Percentiles rank a stretch among this genome's conserved stretches.
Conservation (phyloP, 148 eudicot species). For the Fagopyrum homotropicum region DNA sequence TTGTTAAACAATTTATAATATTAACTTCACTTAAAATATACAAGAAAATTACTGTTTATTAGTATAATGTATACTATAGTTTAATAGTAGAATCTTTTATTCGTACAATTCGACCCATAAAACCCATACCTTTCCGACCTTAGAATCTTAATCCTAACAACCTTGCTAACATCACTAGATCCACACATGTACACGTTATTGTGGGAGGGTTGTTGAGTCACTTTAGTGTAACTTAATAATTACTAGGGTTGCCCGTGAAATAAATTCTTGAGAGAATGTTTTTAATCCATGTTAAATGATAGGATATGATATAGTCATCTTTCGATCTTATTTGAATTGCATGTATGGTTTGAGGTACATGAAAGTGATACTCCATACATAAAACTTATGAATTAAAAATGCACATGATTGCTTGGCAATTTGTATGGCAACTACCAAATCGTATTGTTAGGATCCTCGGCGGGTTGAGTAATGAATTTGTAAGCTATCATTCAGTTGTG, state of each 20-base stretch:
- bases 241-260: background rate
- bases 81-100: no score
- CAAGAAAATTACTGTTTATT: no score
- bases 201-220: no score
- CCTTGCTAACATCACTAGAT: no score
- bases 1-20: no score
- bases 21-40: no score
- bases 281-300: background rate
- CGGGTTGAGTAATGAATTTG: conserved; percentile 6
- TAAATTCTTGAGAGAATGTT: background rate
- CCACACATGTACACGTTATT: no score
- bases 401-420: background rate
- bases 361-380: background rate
- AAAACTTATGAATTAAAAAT: background rate
- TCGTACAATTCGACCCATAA: no score
- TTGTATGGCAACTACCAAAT: background rate
- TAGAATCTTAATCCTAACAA: no score
- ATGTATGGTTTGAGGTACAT: background rate
- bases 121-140: no score
- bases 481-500: background rate
- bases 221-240: no score
- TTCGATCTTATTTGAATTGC: background rate
- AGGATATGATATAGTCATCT: conserved; percentile 3
- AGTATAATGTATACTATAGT: no score
- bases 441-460: background rate